These are phyloP conservation scores for Suzukiozyma palmioleophila DNA, from an alignment of 1,139 yeast species.

Conservation along the genomic window DNA sequence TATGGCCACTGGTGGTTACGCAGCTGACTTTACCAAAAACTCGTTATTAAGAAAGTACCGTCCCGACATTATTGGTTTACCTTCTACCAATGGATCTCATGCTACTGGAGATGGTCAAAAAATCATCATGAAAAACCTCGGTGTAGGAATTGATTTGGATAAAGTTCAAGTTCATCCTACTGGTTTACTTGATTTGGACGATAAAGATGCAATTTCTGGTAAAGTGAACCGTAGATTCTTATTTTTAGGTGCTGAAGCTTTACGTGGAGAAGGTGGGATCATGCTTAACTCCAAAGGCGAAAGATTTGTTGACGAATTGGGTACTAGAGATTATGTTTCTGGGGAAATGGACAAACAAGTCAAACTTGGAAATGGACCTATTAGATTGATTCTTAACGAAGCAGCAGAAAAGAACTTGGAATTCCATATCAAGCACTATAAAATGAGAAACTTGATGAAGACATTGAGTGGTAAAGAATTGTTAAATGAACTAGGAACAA, in stretches of 20 bases:
- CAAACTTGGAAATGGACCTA: constrained; percentile 46
- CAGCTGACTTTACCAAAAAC: constrained; percentile 52
- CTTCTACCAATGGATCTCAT: constrained; percentile 71
- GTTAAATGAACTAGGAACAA: constrained; percentile 39
- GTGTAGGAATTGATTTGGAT: constrained; percentile 65
- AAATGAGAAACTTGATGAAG: constrained; percentile 60
- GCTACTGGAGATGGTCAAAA: constrained; percentile 78
- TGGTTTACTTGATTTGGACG: constrained; percentile 67
- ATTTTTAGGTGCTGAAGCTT: constrained; percentile 73
- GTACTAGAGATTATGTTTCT: constrained; percentile 66
- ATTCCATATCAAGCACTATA: constrained; percentile 63
- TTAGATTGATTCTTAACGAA: constrained; percentile 45
- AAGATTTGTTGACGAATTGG: constrained; percentile 69
- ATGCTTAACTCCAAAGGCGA: constrained; percentile 58
- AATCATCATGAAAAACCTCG: constrained; percentile 54
- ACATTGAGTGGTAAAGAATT: constrained; percentile 48
- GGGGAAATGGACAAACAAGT: constrained; percentile 50
- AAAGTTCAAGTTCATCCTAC: constrained; percentile 83
- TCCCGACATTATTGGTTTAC: constrained; percentile 58
- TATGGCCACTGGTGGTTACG: constrained; percentile 79
- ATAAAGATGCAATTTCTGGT: constrained; percentile 41
- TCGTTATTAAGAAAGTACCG: constrained; percentile 51
- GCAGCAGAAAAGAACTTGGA: constrained; percentile 41
- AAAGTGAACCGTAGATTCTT: constrained; percentile 47
- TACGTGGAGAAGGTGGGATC: constrained; percentile 75